Percentiles rank a stretch among this genome's conserved stretches.
Conservation (phyloP, 176 grass and related monocot genomes). For the Areca catechu region DNA sequence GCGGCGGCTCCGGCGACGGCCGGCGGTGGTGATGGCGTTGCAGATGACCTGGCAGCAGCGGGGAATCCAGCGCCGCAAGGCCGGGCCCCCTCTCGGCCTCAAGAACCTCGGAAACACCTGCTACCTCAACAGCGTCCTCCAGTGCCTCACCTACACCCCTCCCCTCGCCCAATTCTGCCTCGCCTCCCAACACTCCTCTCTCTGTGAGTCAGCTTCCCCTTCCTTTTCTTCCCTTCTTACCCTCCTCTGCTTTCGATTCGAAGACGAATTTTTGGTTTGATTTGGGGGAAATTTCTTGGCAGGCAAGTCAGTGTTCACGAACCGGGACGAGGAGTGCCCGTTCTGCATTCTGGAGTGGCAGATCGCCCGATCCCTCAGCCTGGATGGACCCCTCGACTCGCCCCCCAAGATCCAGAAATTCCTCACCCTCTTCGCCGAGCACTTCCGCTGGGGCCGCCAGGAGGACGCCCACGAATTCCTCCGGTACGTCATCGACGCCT, state of each 20-base stretch:
- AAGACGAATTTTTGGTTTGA: not conserved
- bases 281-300: conserved; percentile 11
- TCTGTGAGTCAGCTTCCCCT: conserved; percentile 29
- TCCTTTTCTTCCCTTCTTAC: not conserved
- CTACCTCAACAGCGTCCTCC: conserved; percentile 95
- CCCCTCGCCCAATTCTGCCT: conserved; percentile 80
- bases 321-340: conserved; percentile 75
- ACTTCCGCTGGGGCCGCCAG: conserved; percentile 79
- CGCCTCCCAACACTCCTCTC: conserved; percentile 53
- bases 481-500: conserved; percentile 68
- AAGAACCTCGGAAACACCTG: conserved; percentile 96
- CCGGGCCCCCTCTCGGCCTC: conserved; percentile 60
- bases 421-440: conserved; percentile 55
- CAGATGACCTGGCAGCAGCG: conserved; percentile 31
- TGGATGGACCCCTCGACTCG: conserved; percentile 35
- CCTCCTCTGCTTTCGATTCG: not conserved
- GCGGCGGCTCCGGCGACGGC: not conserved
- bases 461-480: conserved; percentile 96
- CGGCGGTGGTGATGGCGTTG: conserved; percentile 45
- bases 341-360: conserved; percentile 78
- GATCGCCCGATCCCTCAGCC: conserved; percentile 41
- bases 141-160: conserved; percentile 89
- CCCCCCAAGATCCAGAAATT: conserved; percentile 55
- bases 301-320: conserved; percentile 71
- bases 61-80: conserved; percentile 23